These are phyloP conservation scores for Alternaria arborescens DNA, from an alignment of 2,329 filamentous ascomycete genomes.

Conservation along the genomic window DNA sequence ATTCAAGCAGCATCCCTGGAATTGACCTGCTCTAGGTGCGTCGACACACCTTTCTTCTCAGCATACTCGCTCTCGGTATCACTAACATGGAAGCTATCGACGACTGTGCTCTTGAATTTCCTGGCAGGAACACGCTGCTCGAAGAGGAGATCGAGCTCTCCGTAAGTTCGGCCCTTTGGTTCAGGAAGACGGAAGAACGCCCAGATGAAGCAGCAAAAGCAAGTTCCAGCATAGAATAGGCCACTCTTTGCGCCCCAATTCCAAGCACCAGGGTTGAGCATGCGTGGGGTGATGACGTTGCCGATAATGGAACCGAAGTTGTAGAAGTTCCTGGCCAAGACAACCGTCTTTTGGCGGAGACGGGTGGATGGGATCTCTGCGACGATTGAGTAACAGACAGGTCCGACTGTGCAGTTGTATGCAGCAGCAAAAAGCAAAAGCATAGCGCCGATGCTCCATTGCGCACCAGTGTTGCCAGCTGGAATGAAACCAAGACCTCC, in stretches of 20 bases:
- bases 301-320: slow-evolving; percentile 83
- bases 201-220: slow-evolving; percentile 80
- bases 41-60: slow-evolving; percentile 35
- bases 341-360: slow-evolving; percentile 90
- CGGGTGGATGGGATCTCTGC: slow-evolving; percentile 83
- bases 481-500: slow-evolving; percentile 76
- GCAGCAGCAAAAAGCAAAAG: slow-evolving; percentile 63
- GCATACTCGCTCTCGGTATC: slow-evolving; percentile 29
- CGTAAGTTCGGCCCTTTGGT: slow-evolving; percentile 80
- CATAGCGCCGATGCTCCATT: slow-evolving; percentile 49
- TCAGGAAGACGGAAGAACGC: slow-evolving; percentile 83
- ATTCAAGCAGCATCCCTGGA: slow-evolving; percentile 21
- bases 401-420: slow-evolving; percentile 87
- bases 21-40: slow-evolving; percentile 38
- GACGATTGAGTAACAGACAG: slow-evolving; percentile 88
- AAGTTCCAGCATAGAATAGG: slow-evolving; percentile 86
- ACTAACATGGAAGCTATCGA: slow-evolving; percentile 35
- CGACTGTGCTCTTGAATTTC: slow-evolving; percentile 40
- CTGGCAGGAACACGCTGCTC: slow-evolving; percentile 58
- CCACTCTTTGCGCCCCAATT: slow-evolving; percentile 82
- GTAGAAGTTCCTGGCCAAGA: slow-evolving; percentile 77
- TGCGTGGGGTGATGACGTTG: slow-evolving; percentile 56
- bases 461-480: slow-evolving; percentile 56
- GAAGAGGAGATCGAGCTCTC: slow-evolving; percentile 85
- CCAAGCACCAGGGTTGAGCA: slow-evolving; percentile 49